phyloP scores from a whole-genome alignment of 805 yeast species.

The Lipomyces japonicus region DNA sequence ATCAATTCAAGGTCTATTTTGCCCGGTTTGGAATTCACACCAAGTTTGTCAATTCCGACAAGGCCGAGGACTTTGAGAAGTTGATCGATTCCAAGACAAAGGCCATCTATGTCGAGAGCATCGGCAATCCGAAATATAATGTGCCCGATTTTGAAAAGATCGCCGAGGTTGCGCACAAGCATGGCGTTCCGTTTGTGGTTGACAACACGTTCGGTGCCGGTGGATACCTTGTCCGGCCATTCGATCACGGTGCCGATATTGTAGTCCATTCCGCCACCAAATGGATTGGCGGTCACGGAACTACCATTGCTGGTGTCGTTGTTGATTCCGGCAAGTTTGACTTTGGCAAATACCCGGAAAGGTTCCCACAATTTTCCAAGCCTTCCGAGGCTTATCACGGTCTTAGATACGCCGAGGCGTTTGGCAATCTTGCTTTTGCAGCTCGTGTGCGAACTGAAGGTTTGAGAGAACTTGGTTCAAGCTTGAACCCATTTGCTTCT shows the following conservation, averaged over 20 bases:
- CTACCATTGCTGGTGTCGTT: conserved; percentile 86
- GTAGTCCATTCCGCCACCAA: conserved; percentile 93
- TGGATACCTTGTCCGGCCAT: conserved; percentile 79
- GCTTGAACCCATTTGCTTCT: conserved; percentile 81
- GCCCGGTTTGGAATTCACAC: conserved; percentile 83
- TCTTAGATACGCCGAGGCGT: conserved; percentile 69
- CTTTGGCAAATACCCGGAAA: conserved; percentile 78
- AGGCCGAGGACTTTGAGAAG: conserved; percentile 64
- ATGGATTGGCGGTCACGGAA: conserved; percentile 98
- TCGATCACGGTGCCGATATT: conserved; percentile 87
- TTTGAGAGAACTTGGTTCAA: conserved; percentile 88
- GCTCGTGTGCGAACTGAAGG: conserved; percentile 78
- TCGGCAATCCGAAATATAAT: conserved; percentile 90
- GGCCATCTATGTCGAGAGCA: conserved; percentile 83
- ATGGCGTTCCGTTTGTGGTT: conserved; percentile 85
- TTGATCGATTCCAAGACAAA: conserved; percentile 79
- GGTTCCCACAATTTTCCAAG: conserved; percentile 84
- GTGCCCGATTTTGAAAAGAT: conserved; percentile 85
- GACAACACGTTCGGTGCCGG: conserved; percentile 98
- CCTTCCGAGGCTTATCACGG: conserved; percentile 97
- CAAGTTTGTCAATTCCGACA: conserved; percentile 79
- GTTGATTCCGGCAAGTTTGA: conserved; percentile 91
- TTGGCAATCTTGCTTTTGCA: conserved; percentile 71
- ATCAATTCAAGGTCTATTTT: conserved; percentile 89
- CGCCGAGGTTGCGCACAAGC: conserved; percentile 70